Base-by-base conservation (phyloP, 345 rosid species). In the Punica granatum region DNA sequence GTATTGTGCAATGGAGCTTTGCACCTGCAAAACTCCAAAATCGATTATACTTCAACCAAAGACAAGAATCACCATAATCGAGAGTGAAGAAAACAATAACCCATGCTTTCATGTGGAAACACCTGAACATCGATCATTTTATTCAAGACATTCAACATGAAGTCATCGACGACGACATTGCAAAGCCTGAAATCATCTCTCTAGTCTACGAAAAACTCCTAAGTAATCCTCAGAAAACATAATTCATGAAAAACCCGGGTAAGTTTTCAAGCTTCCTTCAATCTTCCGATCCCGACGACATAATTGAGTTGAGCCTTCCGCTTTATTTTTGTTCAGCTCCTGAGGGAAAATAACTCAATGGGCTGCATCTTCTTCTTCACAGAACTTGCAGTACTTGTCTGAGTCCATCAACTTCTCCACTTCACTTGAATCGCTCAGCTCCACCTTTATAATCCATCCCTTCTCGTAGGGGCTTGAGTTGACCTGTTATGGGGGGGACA, bases 361-460 rank as follows among this genome's bases (percentile, higher is more conserved):
- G 72, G 86, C 78, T n/a, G 81, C 84, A 46, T 92, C 97, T 78
- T 95, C 99, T 77, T 92, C 97, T 76, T 95, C 98, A 14, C 98
- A 95, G 84, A 88, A 88, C 79, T 90, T 92, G 14, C 85, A 75
- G 79, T 95, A 95, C 64, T 83, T 74, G 16, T 85, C 93, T 1
- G 98, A 74, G 68, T 82, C 88, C 93, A 85, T 92, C 84, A 95
- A 77, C 71, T 78, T 88, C 61, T 79, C 77, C 69, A 85, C 75
- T 74, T 95, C 92, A 31, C 82, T 77, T 1, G 66, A 74, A 49
- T 84, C 82, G 30, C 79, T 77, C 58, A 90, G 41, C 34, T 90
- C 85, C 33, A 95, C 94, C 83, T 90, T 88, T 62, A 92, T 80
- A 26, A 95, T 82, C 99, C 99, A 95, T 74, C 98, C 99, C 48